Base-by-base conservation (phyloP, 1,139 yeast genomes). In the Hemisphaericaspora xylofermentans region DNA sequence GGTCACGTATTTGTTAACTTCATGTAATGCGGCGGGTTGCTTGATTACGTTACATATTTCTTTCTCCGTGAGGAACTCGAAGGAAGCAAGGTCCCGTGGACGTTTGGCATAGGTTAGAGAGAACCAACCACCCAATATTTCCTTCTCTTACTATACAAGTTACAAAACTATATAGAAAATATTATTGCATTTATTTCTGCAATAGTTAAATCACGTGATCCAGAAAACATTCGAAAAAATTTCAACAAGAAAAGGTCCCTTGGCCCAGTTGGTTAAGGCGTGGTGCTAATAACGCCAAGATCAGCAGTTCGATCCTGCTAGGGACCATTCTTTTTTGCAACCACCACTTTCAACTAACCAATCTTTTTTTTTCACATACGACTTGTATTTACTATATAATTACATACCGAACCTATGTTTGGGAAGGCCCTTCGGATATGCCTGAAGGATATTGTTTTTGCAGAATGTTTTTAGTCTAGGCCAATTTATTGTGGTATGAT, bases 231-330 rank as follows among this genome's bases (percentile, higher is more conserved):
- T 7, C 4, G n/a, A 4, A 8, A 24, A 24, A 24, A 24, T 24
- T 24, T 24, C 10, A 27, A 18, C 8, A 17, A 12, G 18, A 6
- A 8, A 19, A 36, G 84, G 82, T 81, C 86, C 85, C 85, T 80
- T 81, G 87, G 87, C 87, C 87, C 82, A 81, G 86, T 81, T 82
- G 87, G 87, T 82, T 80, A 82, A 80, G 88, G 88, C 88, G 85
- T 75, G 85, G 88, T 82, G 88, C 88, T 82, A 82, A 82, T 82
- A 71, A 79, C 84, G 83, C 84, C 82, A 70, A 78, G 86, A 79
- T 80, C 86, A 77, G 84, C 86, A 76, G 86, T 80, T 80, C 85
- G 87, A 81, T 80, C 87, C 87, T 77, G 87, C 84, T 78, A 80
- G 85, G 84, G 85, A 81, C 82, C 86, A 81, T 58, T 15, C 21